Evolutionary conservation across 2,329 filamentous ascomycete genomes (phyloP), one percentile per base, ranked within the genome.

Genomic region (Cercospora beticola): DNA sequence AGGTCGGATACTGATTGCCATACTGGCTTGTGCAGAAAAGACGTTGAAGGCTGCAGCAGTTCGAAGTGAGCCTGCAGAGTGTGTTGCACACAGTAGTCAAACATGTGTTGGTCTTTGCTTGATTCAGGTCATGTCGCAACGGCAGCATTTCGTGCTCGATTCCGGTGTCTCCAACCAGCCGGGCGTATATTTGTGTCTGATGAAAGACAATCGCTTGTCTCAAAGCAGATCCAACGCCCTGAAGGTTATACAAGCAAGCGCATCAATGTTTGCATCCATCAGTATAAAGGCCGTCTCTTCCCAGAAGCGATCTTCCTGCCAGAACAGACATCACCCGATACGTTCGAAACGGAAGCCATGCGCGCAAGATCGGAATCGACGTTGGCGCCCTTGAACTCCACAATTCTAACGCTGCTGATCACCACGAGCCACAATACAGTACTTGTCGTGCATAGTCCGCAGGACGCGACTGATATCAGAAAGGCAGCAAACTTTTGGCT

Each of bases 401-500:
- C 49, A 8, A 26, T 54, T 26, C 23, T 54, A 14, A 54, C 49
- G 6, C 5, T 54, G 49, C 49, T 54, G 0, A 54, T 54, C 12
- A 54, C 49, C 10, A 26, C 21, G 10, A 23, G 21, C 49, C 18
- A 54, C 21, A 8, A 26, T 16, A 6, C 49, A 28, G 49, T 54
- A 5, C 49, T 54, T 8, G 21, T 54, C 49, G 49, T 54, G 18
- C 12, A 23, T 26, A 28, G 49, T 54, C 49, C 49, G 12, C 49
- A 23, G 21, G 49, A 54, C 10, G 49, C 49, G 5, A 54, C 10
- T 14, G 18, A 21, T 23, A 54, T 54, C 23, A 16, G 21, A 14
- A 26, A 54, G 12, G 21, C 49, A 14, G 21, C 49, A 26, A 62
- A 62, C 23, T 33, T 62, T 43, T 62, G 60, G 60, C 60, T 62